Evolutionary conservation across 148 eudicot species (phyloP).

Genomic region (Rhododendron ferrugineum): DNA sequence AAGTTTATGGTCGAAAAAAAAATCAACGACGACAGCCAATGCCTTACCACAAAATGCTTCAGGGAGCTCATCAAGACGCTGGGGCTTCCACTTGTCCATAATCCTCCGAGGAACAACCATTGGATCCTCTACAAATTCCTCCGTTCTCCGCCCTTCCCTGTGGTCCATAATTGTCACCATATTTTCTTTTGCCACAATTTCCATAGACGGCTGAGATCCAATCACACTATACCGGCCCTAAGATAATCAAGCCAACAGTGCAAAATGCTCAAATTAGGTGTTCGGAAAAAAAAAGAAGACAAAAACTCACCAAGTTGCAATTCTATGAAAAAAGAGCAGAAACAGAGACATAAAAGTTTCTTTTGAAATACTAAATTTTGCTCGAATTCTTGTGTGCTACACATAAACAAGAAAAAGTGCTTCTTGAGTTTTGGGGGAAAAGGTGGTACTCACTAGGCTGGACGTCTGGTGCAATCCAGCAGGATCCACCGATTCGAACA

Average conservation of each 20-base stretch:
- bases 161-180: constrained; percentile 83
- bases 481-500: constrained; percentile 89
- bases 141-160: constrained; percentile 50
- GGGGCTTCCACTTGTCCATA: constrained; percentile 91
- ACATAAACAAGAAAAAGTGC: too few relatives aligned
- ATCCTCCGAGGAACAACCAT: constrained; percentile 78
- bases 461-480: constrained; percentile 42
- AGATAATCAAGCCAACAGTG: constrained; percentile 10
- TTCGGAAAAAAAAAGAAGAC: background rate
- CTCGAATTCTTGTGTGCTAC: too few relatives aligned
- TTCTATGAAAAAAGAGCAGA: background rate
- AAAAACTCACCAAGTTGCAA: background rate
- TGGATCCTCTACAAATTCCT: constrained; percentile 80
- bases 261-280: background rate
- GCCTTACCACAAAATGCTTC: constrained; percentile 87
- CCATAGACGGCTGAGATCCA: constrained; percentile 96
- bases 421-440: too few relatives aligned
- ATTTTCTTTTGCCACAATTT: constrained; percentile 90
- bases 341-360: background rate
- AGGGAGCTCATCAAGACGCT: constrained; percentile 82
- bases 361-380: too few relatives aligned
- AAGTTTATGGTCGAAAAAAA: too few relatives aligned
- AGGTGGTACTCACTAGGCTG: constrained; percentile 44
- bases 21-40: background rate
- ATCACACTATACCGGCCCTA: constrained; percentile 96